Percentiles rank a stretch among this genome's conserved stretches.
Conservation (phyloP, 192 early-diverging fungal species). For the Ambispora gerdemannii region DNA sequence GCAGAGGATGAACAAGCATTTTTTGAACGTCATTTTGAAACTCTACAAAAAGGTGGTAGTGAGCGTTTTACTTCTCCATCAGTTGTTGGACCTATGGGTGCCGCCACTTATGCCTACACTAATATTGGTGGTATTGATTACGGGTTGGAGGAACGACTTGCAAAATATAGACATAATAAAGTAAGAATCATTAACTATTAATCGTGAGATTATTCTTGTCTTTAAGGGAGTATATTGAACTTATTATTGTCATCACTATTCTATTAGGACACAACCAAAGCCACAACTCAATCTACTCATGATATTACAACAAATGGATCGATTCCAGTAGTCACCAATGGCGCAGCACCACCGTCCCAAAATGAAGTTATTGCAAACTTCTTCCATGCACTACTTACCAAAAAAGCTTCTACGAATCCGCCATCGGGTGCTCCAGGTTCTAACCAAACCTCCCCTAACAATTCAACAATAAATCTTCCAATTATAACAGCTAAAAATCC, state of each 20-base stretch:
- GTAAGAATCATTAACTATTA: conserved; percentile 1
- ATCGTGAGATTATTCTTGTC: conserved; percentile 32
- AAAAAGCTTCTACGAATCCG: conserved; percentile 42
- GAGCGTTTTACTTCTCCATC: conserved; percentile 41
- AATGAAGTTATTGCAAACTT: conserved; percentile 86
- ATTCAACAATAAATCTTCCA: neutral
- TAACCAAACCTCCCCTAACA: conserved; percentile 6
- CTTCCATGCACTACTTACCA: conserved; percentile 80
- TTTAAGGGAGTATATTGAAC: conserved; percentile 24
- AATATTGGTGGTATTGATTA: conserved; percentile 14
- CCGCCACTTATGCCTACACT: conserved; percentile 30
- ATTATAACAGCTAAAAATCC: neutral
- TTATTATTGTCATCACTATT: neutral
- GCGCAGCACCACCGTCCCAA: conserved; percentile 38
- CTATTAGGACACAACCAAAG: neutral
- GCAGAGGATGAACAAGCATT: conserved; percentile 91
- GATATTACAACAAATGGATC: neutral
- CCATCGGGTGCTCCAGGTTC: neutral
- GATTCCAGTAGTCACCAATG: conserved; percentile 21
- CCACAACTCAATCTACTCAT: neutral
- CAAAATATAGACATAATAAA: conserved; percentile 18
- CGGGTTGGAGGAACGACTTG: neutral
- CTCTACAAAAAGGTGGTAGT: conserved; percentile 57
- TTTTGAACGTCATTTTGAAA: conserved; percentile 73
- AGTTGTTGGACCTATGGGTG: conserved; percentile 51